Conservation (phyloP, 176 grass and related monocot species). For the Saccharum spontaneum region DNA sequence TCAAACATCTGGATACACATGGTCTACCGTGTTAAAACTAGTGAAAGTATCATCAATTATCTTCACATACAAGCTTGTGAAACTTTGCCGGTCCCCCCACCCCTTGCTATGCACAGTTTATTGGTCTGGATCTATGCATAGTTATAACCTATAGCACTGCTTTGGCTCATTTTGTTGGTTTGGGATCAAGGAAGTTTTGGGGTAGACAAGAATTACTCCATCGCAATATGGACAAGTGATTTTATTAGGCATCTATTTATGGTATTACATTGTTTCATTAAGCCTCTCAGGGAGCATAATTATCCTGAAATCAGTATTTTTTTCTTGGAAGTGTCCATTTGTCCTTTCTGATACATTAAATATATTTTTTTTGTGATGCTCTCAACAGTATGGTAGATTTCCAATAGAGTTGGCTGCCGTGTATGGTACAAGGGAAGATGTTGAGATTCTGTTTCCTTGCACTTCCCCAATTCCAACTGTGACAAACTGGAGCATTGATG, state of each 20-base stretch:
- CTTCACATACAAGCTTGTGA: not conserved
- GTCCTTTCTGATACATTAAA: not conserved
- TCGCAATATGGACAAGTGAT: not conserved
- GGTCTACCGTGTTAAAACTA: not conserved
- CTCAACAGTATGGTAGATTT: slow-evolving; percentile 32
- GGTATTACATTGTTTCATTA: not conserved
- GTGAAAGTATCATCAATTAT: not conserved
- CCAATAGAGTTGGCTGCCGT: slow-evolving; percentile 52
- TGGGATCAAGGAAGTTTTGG: not conserved
- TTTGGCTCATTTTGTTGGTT: not conserved
- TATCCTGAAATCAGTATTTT: not conserved
- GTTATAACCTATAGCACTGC: too few species aligned
- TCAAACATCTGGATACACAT: not conserved
- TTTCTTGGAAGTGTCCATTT: not conserved
- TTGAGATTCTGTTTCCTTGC: slow-evolving; percentile 48
- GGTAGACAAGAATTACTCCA: not conserved
- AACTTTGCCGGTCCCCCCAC: not conserved
- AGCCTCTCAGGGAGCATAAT: not conserved
- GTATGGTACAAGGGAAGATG: slow-evolving; percentile 29
- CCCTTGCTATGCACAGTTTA: not conserved
- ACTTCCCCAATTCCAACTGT: slow-evolving; percentile 29
- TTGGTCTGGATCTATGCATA: not conserved
- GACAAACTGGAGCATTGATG: slow-evolving; percentile 1
- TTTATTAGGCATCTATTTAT: not conserved
- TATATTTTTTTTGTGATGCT: not conserved